Evolutionary conservation across 176 grass and related monocot species (phyloP), one percentile per base, ranked within the genome.

Genomic region (Aegilops longissima): DNA sequence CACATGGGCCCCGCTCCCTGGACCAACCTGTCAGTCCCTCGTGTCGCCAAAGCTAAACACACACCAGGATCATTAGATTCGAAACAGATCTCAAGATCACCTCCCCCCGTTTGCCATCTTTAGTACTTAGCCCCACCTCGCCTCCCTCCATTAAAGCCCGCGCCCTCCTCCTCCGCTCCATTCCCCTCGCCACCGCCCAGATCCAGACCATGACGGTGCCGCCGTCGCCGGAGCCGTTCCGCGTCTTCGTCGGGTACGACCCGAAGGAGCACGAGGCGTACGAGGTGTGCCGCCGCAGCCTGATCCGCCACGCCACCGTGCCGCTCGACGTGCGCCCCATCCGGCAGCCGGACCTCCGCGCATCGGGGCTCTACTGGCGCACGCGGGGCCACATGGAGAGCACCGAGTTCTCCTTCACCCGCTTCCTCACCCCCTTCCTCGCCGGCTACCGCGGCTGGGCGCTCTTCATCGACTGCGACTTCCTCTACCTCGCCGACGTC

Each of bases 321-420:
- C 89, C 95, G 63, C 73, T 97, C 17, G 80, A 88, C 73, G 88
- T 97, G 78, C 82, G 56, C 75, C 89, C 95, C 36, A 76, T 97
- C 76, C 89, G 82, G 3, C 95, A 97, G 76, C 18, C 75, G 4
- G 90, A 97, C 2, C 93, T 97, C 24, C 95, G 95, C 29, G 76
- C 89, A 0, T 63, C 90, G 23, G 87, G 89, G 21, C 87, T 95
- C 1, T 97, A 95, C 90, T 85, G 85, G 82, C 95, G 93, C 20
- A 82, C 77, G 33, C 91, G 95, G 3, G 89, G 82, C 1, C 95
- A 82, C 69, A 97, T 86, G 3, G 95, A 97, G 89, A 93, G 90
- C 78, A 97, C 95, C 20, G 95, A 97, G 85, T 97, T 97, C 92
- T 97, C 95, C 75, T 97, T 97, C 90, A 93, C 95, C 24, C 95